Evolutionary conservation across 2,329 filamentous ascomycete genomes (phyloP).

Genomic region (Xylariaceae sp.): DNA sequence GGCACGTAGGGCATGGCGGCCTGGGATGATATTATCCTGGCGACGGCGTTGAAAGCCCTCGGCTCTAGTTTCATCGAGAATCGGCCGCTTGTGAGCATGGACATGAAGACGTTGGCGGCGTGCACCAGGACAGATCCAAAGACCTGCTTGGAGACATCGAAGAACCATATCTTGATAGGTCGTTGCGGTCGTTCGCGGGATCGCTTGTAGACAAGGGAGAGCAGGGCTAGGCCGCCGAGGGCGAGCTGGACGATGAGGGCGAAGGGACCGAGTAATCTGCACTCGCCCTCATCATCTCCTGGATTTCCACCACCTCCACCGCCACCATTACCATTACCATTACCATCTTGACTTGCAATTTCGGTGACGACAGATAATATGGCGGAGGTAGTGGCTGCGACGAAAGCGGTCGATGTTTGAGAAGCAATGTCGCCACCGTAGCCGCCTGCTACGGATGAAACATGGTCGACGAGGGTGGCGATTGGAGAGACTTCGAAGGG

Average conservation of each 20-base stretch:
- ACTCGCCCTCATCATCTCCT: conserved; percentile 63
- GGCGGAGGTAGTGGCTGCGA: conserved; percentile 23
- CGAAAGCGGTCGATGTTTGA: conserved; percentile 1
- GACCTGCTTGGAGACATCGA: conserved; percentile 96
- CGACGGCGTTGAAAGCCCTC: conserved; percentile 35
- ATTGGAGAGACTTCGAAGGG: conserved; percentile 17
- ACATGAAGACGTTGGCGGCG: conserved; percentile 91
- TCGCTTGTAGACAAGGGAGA: conserved; percentile 88
- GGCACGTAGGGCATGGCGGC: conserved; percentile 60
- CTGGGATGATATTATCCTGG: conserved; percentile 35
- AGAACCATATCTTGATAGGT: conserved; percentile 94
- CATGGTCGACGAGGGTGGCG: conserved; percentile 14
- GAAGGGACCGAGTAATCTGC: conserved; percentile 82
- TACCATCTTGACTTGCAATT: too few species aligned
- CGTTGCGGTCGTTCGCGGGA: conserved; percentile 89
- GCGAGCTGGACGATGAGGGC: conserved; percentile 86
- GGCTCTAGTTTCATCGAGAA: conserved; percentile 63
- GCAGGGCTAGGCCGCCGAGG: conserved; percentile 75
- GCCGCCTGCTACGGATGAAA: conserved; percentile 19
- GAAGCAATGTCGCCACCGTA: conserved; percentile 22
- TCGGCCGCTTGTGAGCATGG: conserved; percentile 85
- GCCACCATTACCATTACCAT: conserved; percentile 18
- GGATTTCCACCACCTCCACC: conserved; percentile 35
- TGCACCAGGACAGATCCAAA: conserved; percentile 90
- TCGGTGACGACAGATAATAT: conserved; percentile 17